A percentile compares a stretch with the other conserved stretches of the same genome.
Evolutionary conservation across 169 alveolate species (phyloP).

Genomic region (Plasmodium gaboni): DNA sequence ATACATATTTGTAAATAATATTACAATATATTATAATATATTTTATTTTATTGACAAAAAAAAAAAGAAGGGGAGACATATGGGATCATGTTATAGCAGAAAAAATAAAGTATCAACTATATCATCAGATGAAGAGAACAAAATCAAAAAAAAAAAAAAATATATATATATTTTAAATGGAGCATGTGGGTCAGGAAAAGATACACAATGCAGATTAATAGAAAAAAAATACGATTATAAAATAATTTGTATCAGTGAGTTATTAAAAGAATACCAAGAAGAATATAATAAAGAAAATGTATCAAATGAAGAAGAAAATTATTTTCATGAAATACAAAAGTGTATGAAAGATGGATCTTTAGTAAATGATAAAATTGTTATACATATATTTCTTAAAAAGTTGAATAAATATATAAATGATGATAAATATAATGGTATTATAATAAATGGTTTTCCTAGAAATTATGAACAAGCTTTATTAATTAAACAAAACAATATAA

Average conservation of each 20-base stretch:
- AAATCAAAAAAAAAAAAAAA: not conserved
- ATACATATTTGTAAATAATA: too few relatives aligned
- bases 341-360: constrained; percentile 38
- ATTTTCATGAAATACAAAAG: constrained; percentile 11
- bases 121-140: constrained; percentile 11
- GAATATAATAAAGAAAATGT: constrained; percentile 17
- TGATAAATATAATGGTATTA: constrained; percentile 30
- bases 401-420: constrained; percentile 8
- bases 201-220: constrained; percentile 40
- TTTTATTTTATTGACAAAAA: not conserved
- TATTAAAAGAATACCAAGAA: constrained; percentile 20
- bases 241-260: constrained; percentile 28
- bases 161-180: constrained; percentile 29
- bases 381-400: not conserved
- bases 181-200: constrained; percentile 72
- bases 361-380: constrained; percentile 31
- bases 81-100: constrained; percentile 3
- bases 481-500: constrained; percentile 18
- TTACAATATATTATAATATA: not conserved
- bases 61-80: not conserved
- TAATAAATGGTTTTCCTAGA: constrained; percentile 54
- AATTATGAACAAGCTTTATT: constrained; percentile 47
- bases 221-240: constrained; percentile 19
- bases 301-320: not conserved
- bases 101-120: constrained; percentile 5